Evolutionary conservation across 139 green algal genomes (phyloP).

Genomic region (Desmodesmus armatus): DNA sequence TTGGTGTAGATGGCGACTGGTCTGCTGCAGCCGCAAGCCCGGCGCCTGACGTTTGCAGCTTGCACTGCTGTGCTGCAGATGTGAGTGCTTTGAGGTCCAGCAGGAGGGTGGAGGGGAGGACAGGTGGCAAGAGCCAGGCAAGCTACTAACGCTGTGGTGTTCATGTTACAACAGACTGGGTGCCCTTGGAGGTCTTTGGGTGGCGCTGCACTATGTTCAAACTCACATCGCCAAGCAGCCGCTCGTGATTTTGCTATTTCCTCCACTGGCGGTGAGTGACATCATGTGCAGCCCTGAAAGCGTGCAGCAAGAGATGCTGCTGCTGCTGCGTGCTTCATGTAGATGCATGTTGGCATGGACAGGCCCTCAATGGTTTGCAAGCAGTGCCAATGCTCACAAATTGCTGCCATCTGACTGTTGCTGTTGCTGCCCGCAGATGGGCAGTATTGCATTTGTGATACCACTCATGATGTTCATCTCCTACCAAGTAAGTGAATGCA

Average conservation of each 20-base stretch:
- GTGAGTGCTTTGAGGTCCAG: no score
- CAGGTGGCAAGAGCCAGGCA: no score
- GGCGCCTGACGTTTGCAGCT: background rate
- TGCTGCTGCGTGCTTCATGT: no score
- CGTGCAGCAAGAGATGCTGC: background rate
- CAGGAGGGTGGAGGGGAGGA: no score
- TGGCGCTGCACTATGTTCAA: background rate
- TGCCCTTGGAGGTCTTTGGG: background rate
- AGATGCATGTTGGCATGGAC: background rate
- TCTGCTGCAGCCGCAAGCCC: no score
- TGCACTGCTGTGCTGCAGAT: background rate
- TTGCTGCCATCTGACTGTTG: background rate
- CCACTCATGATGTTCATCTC: constrained; percentile 37
- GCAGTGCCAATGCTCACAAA: no score
- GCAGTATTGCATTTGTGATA: constrained; percentile 14
- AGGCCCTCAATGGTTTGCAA: background rate
- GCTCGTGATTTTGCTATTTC: background rate
- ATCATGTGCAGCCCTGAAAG: no score
- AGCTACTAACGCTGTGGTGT: background rate
- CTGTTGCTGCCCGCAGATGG: background rate
- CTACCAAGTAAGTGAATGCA: constrained; percentile 21
- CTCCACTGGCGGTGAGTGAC: constrained; percentile 19
- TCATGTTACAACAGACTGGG: background rate
- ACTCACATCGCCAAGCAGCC: constrained; percentile 10
- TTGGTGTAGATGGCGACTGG: no score